Evolutionary conservation across 768 basidiomycete genomes (phyloP), one percentile per base, ranked within the genome.

Genomic region (Hortiboletus flavorubellus): DNA sequence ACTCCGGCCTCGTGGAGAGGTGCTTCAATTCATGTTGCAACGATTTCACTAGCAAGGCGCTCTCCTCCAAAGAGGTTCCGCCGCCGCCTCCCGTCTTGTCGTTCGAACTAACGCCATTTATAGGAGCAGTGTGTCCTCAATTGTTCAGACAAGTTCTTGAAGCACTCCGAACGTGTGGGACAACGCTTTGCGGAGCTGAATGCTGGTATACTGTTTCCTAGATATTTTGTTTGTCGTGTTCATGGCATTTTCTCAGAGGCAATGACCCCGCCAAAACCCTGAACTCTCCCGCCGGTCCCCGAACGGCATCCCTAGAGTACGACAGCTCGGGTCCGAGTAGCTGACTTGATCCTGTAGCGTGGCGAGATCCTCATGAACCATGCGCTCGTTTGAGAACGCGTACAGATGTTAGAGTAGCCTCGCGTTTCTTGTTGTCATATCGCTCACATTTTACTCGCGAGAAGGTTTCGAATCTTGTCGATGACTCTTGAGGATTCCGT

Each of bases 111-210:
- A 67, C 48, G 16, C 46, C 16, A 21, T 61, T 31, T 45, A n/a
- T 66, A 98, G 94, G 89, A 90, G 65, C 81, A 84, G 61, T 99
- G 96, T 69, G 84, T 96, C 45, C 78, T 84, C 72, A 93, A 95
- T 76, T 99, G 96, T 76, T 82, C 93, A 21, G 96, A 98, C 78
- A 99, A 98, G 74, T 98, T 97, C 78, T 75, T 98, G 67, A 97
- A 97, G 70, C 93, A 97, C 69, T 93, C 93, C 11, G 94, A 98
- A 69, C 80, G 94, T 48, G 89, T 96, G 15, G 93, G 93, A 6
- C 87, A 92, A 30, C 82, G 94, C 44, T 97, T 96, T 68, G 92
- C 93, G 43, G 94, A 96, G 69, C 75, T 89, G 58, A 96, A 93
- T 65, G 92, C 92, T 51, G 94, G 94, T 93, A 60, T 55, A 89